Evolutionary conservation across 805 yeast species (phyloP).

Genomic region (Candida mattraensis): DNA sequence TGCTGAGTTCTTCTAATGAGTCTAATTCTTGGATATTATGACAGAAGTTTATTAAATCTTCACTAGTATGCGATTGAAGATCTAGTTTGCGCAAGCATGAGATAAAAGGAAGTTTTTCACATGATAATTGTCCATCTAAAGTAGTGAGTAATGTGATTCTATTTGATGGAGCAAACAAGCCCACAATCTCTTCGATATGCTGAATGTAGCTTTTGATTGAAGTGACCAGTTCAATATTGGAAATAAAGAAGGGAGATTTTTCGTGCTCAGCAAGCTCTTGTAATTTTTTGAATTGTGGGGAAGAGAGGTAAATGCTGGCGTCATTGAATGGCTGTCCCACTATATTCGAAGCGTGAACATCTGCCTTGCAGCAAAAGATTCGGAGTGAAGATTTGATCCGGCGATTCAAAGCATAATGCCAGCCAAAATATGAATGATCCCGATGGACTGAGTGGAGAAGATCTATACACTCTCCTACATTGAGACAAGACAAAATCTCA

Average conservation of each 20-base stretch:
- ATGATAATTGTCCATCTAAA: neutral
- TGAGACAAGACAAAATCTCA: constrained; percentile 9
- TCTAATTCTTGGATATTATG: constrained; percentile 1
- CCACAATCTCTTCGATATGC: constrained; percentile 1
- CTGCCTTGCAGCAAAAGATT: constrained; percentile 9
- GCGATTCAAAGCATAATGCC: constrained; percentile 11
- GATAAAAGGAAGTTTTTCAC: neutral
- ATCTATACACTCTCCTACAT: constrained; percentile 7
- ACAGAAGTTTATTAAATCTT: constrained; percentile 3
- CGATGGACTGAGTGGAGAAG: constrained; percentile 5
- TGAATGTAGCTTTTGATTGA: constrained; percentile 1
- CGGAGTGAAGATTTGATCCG: constrained; percentile 7
- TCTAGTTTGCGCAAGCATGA: constrained; percentile 4
- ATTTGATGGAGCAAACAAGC: constrained; percentile 9
- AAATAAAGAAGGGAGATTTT: neutral
- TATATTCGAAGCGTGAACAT: constrained; percentile 4
- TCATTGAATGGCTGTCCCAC: constrained; percentile 5
- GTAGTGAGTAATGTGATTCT: constrained; percentile 4
- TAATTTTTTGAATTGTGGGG: constrained; percentile 6
- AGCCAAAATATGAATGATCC: constrained; percentile 6
- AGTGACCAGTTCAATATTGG: constrained; percentile 9
- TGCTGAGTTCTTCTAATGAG: constrained; percentile 4
- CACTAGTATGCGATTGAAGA: constrained; percentile 4
- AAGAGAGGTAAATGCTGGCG: constrained; percentile 6
- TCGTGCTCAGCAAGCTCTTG: constrained; percentile 4